phyloP scores from a whole-genome alignment of 2,329 filamentous ascomycete species.

The Ophiostoma pallidulum region DNA sequence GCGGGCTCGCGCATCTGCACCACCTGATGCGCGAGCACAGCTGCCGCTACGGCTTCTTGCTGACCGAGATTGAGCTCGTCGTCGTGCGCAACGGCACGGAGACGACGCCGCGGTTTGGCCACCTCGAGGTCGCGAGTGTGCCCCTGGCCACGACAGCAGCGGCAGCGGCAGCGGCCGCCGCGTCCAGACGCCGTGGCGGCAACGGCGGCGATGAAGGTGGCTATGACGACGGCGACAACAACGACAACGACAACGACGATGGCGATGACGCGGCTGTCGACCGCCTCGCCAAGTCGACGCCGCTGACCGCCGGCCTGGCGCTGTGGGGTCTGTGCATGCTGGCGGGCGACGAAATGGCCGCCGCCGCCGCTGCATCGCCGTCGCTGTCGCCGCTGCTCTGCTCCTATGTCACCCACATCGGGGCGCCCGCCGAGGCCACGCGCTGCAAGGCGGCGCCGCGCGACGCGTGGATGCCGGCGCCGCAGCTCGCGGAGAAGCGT shows the following conservation, averaged over 20 bases:
- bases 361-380: slow-evolving; percentile 17
- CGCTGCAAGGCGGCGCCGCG: slow-evolving; percentile 59
- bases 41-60: slow-evolving; percentile 90
- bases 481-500: slow-evolving; percentile 63
- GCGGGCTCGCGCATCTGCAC: slow-evolving; percentile 77
- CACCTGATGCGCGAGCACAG: slow-evolving; percentile 87
- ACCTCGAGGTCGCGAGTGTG: slow-evolving; percentile 62
- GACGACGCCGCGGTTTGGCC: slow-evolving; percentile 74
- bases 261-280: too few relatives aligned
- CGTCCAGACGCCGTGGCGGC: background rate
- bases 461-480: slow-evolving; percentile 67
- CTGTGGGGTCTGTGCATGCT: slow-evolving; percentile 63
- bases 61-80: slow-evolving; percentile 91
- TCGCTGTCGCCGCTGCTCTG: slow-evolving; percentile 45
- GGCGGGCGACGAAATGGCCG: slow-evolving; percentile 24
- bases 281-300: slow-evolving; percentile 28
- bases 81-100: slow-evolving; percentile 72
- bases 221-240: slow-evolving; percentile 21
- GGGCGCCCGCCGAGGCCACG: slow-evolving; percentile 63
- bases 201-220: too few relatives aligned
- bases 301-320: slow-evolving; percentile 62
- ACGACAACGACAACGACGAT: slow-evolving; percentile 23
- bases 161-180: slow-evolving; percentile 1
- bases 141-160: slow-evolving; percentile 37
- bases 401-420: slow-evolving; percentile 54